Base-by-base conservation (phyloP, 1,284 basidiomycete genomes). In the Gomphus bonarii region DNA sequence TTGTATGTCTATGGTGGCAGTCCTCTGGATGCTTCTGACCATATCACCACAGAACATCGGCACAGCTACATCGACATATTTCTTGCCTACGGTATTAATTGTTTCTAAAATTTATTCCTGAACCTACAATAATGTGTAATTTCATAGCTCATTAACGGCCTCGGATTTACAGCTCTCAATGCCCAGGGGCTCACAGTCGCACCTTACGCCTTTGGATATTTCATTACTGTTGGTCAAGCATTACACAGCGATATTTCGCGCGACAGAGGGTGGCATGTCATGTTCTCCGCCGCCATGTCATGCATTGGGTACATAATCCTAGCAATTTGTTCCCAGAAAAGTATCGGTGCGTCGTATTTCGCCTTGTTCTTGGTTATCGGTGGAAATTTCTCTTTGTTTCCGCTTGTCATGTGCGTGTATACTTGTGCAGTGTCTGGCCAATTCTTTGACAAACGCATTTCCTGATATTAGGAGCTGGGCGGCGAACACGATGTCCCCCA, bases 131-230 rank as follows among this genome's bases (percentile, higher is more conserved):
- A 25, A 50, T 38, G 18, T 6, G 33, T 6, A 10, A 16, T 22
- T 6, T 31, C 31, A 3, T 61, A 79, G 78, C 68, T 81, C 36
- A 79, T 79, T 65, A 76, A 74, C 55, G 69, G 68, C 38, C 74
- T 81, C 54, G 79, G 78, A 0, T 81, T 78, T 67, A 73, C 74
- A 1, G 71, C 77, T 1, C 78, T 81, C 61, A 70, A 79, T 54
- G 77, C 78, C 0, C 78, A 80, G 66, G 77, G 78, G 22, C 63
- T 80, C 46, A 80, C 78, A 8, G 77, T 79, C 10, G 79, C 77
- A 8, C 78, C 78, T 4, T 81, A 81, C 60, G 67, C 70, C 16
- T 73, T 76, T 31, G 79, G 76, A 22, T 80, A 77, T 76, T 72
- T 77, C 61, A 69, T 79, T 69, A 77, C 79, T 25, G 63, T 78